phyloP scores from a whole-genome alignment of 192 early-diverging fungal genomes.

The Gigaspora rosea region DNA sequence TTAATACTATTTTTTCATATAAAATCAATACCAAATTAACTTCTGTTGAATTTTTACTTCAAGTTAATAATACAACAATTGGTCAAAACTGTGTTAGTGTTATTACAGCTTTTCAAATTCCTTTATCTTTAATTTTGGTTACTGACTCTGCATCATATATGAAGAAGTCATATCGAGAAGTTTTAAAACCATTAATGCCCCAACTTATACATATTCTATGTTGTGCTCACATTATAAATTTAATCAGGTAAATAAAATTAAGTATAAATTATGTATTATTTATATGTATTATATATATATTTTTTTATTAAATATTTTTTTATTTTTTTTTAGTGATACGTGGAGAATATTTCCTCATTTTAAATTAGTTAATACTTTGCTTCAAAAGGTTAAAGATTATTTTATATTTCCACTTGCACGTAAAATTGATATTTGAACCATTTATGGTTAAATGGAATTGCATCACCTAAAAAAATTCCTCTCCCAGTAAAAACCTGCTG shows the following conservation, averaged over 20 bases:
- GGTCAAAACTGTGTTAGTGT: neutral
- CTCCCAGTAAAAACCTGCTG: neutral
- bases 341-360: constrained; percentile 5
- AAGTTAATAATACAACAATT: no score
- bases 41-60: neutral
- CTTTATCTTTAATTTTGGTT: neutral
- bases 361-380: neutral
- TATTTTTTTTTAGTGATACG: neutral
- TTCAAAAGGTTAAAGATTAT: constrained; percentile 1
- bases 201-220: no score
- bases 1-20: constrained; percentile 11
- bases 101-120: constrained; percentile 2
- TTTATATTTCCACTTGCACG: neutral
- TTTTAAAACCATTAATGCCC: no score
- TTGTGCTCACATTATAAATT: no score
- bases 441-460: constrained; percentile 12
- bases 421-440: no score
- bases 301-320: neutral
- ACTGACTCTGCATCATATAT: neutral
- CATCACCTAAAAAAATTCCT: neutral
- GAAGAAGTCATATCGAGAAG: no score
- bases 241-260: no score
- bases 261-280: no score
- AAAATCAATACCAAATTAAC: neutral
- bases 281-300: no score